phyloP scores from a whole-genome alignment of 306 rosid species.

The Prinsepia uniflora region DNA sequence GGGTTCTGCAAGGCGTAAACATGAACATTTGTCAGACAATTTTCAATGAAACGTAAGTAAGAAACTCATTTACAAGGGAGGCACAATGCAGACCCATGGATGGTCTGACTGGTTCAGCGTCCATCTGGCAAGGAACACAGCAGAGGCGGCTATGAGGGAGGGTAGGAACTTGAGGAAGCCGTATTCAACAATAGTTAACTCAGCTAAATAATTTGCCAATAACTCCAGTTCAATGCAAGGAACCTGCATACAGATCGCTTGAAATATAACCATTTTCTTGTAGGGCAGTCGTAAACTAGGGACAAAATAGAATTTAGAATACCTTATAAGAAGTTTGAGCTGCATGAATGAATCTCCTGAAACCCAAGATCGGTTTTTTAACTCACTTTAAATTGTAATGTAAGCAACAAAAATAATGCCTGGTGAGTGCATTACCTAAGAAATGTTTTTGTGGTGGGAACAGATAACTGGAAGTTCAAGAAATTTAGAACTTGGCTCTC shows the following conservation, averaged over 20 bases:
- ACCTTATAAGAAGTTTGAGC: constrained; percentile 75
- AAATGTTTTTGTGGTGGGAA: constrained; percentile 83
- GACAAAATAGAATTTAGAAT: constrained; percentile 17
- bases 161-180: constrained; percentile 73
- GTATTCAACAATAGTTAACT: constrained; percentile 73
- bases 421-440: constrained; percentile 52
- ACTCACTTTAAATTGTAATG: constrained; percentile 6
- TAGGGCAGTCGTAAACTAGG: neutral
- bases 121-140: constrained; percentile 92
- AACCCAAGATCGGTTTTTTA: constrained; percentile 20
- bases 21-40: constrained; percentile 13
- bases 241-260: constrained; percentile 40
- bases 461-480: constrained; percentile 64
- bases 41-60: neutral
- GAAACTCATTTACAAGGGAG: neutral
- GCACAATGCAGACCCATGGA: constrained; percentile 66
- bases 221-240: constrained; percentile 56
- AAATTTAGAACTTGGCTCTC: constrained; percentile 68
- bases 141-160: constrained; percentile 80
- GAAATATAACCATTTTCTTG: constrained; percentile 2
- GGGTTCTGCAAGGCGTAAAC: constrained; percentile 51
- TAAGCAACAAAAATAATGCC: neutral
- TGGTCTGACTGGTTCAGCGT: constrained; percentile 60
- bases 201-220: constrained; percentile 80
- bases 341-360: constrained; percentile 83